phyloP scores from a whole-genome alignment of 2,329 filamentous ascomycete genomes.

The Dothistroma septosporum region DNA sequence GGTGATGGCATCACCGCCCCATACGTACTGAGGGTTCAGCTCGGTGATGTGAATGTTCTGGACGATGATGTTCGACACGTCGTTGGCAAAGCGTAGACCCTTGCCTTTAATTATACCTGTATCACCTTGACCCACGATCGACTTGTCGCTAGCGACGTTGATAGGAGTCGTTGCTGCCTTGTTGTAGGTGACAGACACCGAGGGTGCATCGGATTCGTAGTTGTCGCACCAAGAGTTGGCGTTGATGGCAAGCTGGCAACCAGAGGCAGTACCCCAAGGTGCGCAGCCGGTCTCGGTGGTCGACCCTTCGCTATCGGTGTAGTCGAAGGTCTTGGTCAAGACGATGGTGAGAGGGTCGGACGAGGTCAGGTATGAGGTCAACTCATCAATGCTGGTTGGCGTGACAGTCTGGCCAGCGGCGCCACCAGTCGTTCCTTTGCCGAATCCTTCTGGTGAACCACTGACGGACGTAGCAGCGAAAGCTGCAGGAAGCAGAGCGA shows the following conservation, averaged over 20 bases:
- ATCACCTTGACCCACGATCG: slow-evolving; percentile 39
- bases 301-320: slow-evolving; percentile 53
- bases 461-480: slow-evolving; percentile 12
- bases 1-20: slow-evolving; percentile 40
- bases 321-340: slow-evolving; percentile 53
- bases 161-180: slow-evolving; percentile 48
- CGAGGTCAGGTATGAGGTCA: slow-evolving; percentile 57
- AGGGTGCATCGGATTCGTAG: slow-evolving; percentile 8
- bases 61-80: slow-evolving; percentile 53
- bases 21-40: slow-evolving; percentile 37
- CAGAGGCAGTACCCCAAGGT: slow-evolving; percentile 42
- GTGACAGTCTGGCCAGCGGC: slow-evolving; percentile 45
- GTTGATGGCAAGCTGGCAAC: slow-evolving; percentile 55
- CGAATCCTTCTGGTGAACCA: slow-evolving; percentile 48
- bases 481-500: background rate
- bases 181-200: slow-evolving; percentile 46
- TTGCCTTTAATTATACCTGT: slow-evolving; percentile 42
- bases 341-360: slow-evolving; percentile 54
- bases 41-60: slow-evolving; percentile 40
- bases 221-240: slow-evolving; percentile 53
- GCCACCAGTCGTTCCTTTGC: slow-evolving; percentile 57
- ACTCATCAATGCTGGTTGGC: slow-evolving; percentile 46
- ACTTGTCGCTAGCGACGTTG: slow-evolving; percentile 41
- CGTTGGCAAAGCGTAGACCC: slow-evolving; percentile 37
- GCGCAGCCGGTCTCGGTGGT: slow-evolving; percentile 54